phyloP scores from a whole-genome alignment of 805 yeast species.

The Komagataella ulmi region DNA sequence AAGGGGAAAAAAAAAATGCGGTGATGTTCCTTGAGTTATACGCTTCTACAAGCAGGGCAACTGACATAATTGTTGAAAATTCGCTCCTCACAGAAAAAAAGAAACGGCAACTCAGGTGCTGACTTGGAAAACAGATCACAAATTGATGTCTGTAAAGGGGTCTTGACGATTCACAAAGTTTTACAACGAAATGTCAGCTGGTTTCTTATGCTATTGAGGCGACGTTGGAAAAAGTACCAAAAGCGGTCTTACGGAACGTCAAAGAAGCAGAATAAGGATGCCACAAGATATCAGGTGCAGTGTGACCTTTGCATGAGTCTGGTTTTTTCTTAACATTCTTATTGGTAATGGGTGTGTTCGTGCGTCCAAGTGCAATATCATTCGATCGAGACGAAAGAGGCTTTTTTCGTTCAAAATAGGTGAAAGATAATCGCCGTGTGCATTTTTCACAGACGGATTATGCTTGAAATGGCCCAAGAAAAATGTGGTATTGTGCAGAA shows the following conservation, averaged over 20 bases:
- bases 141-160: too few relatives aligned
- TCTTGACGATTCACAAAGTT: neutral
- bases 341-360: neutral
- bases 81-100: neutral
- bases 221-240: neutral
- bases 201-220: neutral
- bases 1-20: neutral
- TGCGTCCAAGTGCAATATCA: neutral
- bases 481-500: neutral
- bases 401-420: neutral
- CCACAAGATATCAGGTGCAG: neutral
- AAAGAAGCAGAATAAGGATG: neutral
- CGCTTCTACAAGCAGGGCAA: neutral
- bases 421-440: neutral
- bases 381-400: neutral
- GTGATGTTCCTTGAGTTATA: neutral
- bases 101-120: neutral
- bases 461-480: neutral
- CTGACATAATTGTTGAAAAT: neutral
- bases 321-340: neutral
- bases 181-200: neutral
- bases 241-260: neutral
- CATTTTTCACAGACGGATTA: neutral
- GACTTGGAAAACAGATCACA: neutral
- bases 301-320: neutral